These are phyloP conservation scores for Erysiphe pulchra DNA, from an alignment of 2,329 filamentous ascomycete species.

Conservation along the genomic window DNA sequence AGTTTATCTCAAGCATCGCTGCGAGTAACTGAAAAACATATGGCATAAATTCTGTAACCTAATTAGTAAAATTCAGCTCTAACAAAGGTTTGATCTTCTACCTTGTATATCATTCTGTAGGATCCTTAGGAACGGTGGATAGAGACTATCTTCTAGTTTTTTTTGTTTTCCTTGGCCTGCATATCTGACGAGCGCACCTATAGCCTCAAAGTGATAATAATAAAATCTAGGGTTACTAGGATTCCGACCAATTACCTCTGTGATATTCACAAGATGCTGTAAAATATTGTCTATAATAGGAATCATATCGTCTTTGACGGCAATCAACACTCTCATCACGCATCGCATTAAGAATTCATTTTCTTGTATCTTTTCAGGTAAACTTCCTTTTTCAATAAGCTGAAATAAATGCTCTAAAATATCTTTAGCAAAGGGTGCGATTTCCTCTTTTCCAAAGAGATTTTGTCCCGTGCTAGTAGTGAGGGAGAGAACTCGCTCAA, in stretches of 20 bases:
- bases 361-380: slow-evolving; percentile 84
- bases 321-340: slow-evolving; percentile 89
- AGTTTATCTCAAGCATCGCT: slow-evolving; percentile 67
- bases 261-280: slow-evolving; percentile 66
- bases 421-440: slow-evolving; percentile 62
- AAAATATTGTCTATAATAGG: slow-evolving; percentile 56
- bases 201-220: slow-evolving; percentile 91
- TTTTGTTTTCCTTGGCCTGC: slow-evolving; percentile 41
- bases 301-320: slow-evolving; percentile 61
- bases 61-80: slow-evolving; percentile 12
- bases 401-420: slow-evolving; percentile 75
- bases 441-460: slow-evolving; percentile 55
- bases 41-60: slow-evolving; percentile 54
- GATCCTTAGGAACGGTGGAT: slow-evolving; percentile 58
- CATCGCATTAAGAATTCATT: slow-evolving; percentile 98
- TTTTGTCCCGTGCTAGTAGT: slow-evolving; percentile 49
- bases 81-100: slow-evolving; percentile 14
- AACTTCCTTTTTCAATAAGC: slow-evolving; percentile 61
- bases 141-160: slow-evolving; percentile 57
- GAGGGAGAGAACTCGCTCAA: slow-evolving; percentile 79
- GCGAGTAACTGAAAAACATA: slow-evolving; percentile 94
- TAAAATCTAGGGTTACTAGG: slow-evolving; percentile 96
- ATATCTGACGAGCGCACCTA: slow-evolving; percentile 67
- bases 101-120: slow-evolving; percentile 60
- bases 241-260: slow-evolving; percentile 75